Base-by-base conservation (phyloP, 345 rosid genomes). In the Camelina laxa region DNA sequence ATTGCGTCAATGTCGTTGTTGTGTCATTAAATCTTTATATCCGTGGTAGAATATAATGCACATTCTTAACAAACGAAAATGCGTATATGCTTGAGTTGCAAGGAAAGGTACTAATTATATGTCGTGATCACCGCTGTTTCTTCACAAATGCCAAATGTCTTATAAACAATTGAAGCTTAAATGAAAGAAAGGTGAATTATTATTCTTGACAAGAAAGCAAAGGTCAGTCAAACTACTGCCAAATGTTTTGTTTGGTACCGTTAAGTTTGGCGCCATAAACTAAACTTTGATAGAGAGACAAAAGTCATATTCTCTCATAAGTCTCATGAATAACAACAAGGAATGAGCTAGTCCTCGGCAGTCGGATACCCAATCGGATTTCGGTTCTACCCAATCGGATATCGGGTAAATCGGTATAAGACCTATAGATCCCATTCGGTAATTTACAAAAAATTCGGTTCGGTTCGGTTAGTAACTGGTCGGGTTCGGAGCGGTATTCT, bases 51-150 rank as follows among this genome's bases (percentile, higher is more conserved):
- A 7, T 8, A 22, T 4, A 27, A 27, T 27, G 36, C 6, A 30
- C 9, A 15, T 7, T 56, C 39, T 30, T 30, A 16, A 56, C 39
- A 56, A 15, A 56, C 31, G 16, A 1, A 14, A 27, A 6, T 3
- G 20, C 19, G 16, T 15, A 56, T 89, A 88, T 3, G 78, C 88
- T 82, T 86, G 85, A 50, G 92, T 87, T 41, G 79, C 83, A 73
- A 80, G 4, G 74, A 73, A 85, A 9, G 92, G 87, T 33, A 87
- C 47, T 0, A 24, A 0, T 27, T 3, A 27, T 82, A 86, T 53
- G 69, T 89, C 96, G 67, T 80, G 96, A 63, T 89, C 96, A 3
- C 90, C 92, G n/a, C 92, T 89, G 79, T 56, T 79, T 53, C 19
- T 9, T 9, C 39, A 48, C 9, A 20, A 30, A 8, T 30, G 60